Evolutionary conservation across 2,329 filamentous ascomycete genomes (phyloP).

Genomic region (Trichophyton schoenleinii): DNA sequence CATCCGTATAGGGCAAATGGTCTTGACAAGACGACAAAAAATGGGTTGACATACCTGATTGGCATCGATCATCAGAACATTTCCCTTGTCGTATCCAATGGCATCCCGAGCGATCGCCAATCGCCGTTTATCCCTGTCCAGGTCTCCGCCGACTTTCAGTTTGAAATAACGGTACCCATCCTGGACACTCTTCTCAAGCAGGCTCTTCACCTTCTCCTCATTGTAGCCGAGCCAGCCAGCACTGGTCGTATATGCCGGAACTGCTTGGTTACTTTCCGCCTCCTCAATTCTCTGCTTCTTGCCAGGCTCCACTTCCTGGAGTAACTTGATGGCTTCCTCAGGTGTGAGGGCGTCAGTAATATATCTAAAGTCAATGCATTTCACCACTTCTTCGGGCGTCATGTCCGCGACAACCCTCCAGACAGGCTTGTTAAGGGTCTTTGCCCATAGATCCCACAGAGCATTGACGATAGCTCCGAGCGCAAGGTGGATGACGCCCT

Average conservation of each 20-base stretch:
- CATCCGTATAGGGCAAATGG: background rate
- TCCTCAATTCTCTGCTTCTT: slow-evolving; percentile 63
- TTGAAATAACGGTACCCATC: slow-evolving; percentile 81
- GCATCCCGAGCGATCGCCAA: slow-evolving; percentile 63
- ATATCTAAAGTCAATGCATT: slow-evolving; percentile 87
- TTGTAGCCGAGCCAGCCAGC: slow-evolving; percentile 88
- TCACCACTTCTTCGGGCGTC: slow-evolving; percentile 73
- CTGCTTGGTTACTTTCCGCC: slow-evolving; percentile 59
- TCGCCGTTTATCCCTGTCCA: slow-evolving; percentile 59
- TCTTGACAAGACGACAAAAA: background rate
- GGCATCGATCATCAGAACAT: slow-evolving; percentile 83
- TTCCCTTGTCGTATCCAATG: slow-evolving; percentile 69
- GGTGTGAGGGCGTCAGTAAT: slow-evolving; percentile 88
- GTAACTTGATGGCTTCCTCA: slow-evolving; percentile 62
- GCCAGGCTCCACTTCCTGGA: slow-evolving; percentile 51
- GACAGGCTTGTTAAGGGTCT: slow-evolving; percentile 71
- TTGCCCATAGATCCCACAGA: slow-evolving; percentile 92
- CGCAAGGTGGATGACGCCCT: slow-evolving; percentile 86
- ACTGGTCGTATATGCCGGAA: slow-evolving; percentile 81
- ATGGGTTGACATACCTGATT: slow-evolving; percentile 51
- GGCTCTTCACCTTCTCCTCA: slow-evolving; percentile 68
- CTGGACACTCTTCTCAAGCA: slow-evolving; percentile 60
- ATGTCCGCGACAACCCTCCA: slow-evolving; percentile 86
- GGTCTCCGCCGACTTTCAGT: slow-evolving; percentile 67
- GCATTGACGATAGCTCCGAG: slow-evolving; percentile 83